Evolutionary conservation across 1,284 basidiomycete species (phyloP).

Genomic region (Fistulinella staudtii): DNA sequence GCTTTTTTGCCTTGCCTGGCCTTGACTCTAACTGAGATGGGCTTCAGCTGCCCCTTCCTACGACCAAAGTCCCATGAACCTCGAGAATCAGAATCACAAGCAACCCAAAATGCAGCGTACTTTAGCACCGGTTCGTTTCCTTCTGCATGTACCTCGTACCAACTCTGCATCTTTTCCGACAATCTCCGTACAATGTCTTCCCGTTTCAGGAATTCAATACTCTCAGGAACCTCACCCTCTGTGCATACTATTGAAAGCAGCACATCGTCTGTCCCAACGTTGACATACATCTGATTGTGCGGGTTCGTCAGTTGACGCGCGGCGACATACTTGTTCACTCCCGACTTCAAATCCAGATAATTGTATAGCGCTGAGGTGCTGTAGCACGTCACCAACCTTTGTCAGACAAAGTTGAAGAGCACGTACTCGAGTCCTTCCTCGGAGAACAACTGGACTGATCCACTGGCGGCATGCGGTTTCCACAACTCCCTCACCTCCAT

Average conservation of each 20-base stretch:
- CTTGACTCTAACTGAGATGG: constrained; percentile 67
- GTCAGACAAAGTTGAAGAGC: not conserved
- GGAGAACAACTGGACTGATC: constrained; percentile 54
- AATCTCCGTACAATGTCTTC: constrained; percentile 63
- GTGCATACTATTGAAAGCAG: constrained; percentile 48
- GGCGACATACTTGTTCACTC: constrained; percentile 62
- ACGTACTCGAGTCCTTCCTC: constrained; percentile 54
- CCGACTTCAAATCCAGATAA: constrained; percentile 48
- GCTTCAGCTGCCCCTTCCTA: constrained; percentile 74
- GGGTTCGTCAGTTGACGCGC: constrained; percentile 62
- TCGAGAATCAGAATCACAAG: not conserved
- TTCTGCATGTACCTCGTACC: constrained; percentile 58
- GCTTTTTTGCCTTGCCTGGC: constrained; percentile 73
- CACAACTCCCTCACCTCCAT: constrained; percentile 64
- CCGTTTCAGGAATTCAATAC: constrained; percentile 58
- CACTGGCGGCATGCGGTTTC: constrained; percentile 61
- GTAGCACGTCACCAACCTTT: not conserved
- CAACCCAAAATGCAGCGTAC: constrained; percentile 39
- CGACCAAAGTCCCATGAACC: constrained; percentile 1
- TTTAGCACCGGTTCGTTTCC: constrained; percentile 52
- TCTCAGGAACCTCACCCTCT: constrained; percentile 38
- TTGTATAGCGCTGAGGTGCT: constrained; percentile 58
- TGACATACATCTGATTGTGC: constrained; percentile 64
- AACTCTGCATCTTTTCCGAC: constrained; percentile 63
- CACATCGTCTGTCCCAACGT: constrained; percentile 51